A percentile compares a stretch with the other conserved stretches of the same genome.
These are phyloP conservation scores for Colletotrichum melonis DNA, from an alignment of 2,329 filamentous ascomycete species.

Conservation along the genomic window DNA sequence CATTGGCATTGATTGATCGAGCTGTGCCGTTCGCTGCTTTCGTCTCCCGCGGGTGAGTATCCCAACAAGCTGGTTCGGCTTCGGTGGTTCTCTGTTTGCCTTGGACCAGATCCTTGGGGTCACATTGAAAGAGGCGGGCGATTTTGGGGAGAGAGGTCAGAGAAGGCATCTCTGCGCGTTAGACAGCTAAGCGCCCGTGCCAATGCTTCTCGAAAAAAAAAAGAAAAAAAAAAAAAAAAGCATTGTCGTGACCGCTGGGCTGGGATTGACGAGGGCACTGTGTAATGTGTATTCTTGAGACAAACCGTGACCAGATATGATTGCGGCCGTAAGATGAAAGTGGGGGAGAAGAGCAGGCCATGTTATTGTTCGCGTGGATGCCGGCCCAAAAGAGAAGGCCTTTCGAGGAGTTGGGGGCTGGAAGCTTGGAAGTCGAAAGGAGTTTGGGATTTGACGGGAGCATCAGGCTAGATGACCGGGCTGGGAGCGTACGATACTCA, in stretches of 20 bases:
- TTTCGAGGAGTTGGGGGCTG: neutral
- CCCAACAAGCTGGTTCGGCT: slow-evolving; percentile 23
- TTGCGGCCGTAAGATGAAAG: slow-evolving; percentile 30
- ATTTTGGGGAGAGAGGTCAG: neutral
- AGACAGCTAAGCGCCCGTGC: neutral
- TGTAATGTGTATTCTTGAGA: neutral
- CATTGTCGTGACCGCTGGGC: slow-evolving; percentile 10
- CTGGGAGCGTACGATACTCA: neutral
- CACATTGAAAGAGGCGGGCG: neutral
- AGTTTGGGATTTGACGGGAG: neutral
- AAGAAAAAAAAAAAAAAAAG: slow-evolving; percentile 23
- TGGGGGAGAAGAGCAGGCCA: neutral
- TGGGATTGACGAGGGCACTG: slow-evolving; percentile 4
- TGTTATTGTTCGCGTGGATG: neutral
- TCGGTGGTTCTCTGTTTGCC: neutral
- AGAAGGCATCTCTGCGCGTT: neutral
- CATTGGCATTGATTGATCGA: slow-evolving; percentile 4
- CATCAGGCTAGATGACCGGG: neutral
- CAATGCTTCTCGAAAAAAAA: slow-evolving; percentile 29
- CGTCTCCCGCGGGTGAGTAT: neutral
- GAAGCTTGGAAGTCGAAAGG: neutral
- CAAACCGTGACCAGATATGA: neutral
- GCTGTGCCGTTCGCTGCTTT: slow-evolving; percentile 3
- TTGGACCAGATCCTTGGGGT: slow-evolving; percentile 7
- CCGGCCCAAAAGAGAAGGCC: slow-evolving; percentile 3